Evolutionary conservation across 2,329 filamentous ascomycete species (phyloP).

Genomic region (Xylariomycetidae sp.): DNA sequence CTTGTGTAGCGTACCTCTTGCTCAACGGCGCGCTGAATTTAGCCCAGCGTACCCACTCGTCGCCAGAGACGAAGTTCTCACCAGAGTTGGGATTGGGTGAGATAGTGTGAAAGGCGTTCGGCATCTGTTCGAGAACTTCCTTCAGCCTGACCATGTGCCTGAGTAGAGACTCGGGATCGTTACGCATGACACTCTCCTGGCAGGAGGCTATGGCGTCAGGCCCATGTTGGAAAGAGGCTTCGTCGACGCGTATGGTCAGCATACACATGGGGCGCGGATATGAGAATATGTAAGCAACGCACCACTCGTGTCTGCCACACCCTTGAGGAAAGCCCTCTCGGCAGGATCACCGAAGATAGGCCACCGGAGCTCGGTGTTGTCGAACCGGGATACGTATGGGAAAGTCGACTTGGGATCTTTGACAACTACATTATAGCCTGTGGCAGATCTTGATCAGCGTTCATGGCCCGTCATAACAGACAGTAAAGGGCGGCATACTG

Average conservation of each 20-base stretch:
- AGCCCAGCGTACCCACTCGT: slow-evolving; percentile 46
- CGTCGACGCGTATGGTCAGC: too few species aligned
- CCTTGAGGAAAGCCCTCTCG: slow-evolving; percentile 48
- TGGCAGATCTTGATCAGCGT: too few species aligned
- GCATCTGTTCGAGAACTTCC: slow-evolving; percentile 48
- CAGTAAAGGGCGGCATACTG: too few species aligned
- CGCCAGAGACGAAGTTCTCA: slow-evolving; percentile 44
- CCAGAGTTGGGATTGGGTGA: slow-evolving; percentile 47
- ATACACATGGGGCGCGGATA: too few species aligned
- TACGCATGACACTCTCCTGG: slow-evolving; percentile 50
- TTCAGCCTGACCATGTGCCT: slow-evolving; percentile 47
- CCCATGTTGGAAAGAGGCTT: slow-evolving; percentile 46
- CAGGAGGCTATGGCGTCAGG: slow-evolving; percentile 48
- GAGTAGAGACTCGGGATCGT: slow-evolving; percentile 44
- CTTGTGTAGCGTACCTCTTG: too few species aligned
- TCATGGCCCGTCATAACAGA: too few species aligned
- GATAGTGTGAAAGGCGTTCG: slow-evolving; percentile 50
- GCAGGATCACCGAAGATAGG: slow-evolving; percentile 48
- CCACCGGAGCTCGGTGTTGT: slow-evolving; percentile 51
- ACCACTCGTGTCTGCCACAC: slow-evolving; percentile 43
- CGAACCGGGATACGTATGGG: slow-evolving; percentile 47
- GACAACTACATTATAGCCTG: slow-evolving; percentile 49
- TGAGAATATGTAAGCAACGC: slow-evolving; percentile 10
- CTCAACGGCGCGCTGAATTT: slow-evolving; percentile 48
- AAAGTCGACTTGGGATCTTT: slow-evolving; percentile 42